Base-by-base conservation (phyloP, 202 grass and related monocot genomes). In the Elaeis oleifera region DNA sequence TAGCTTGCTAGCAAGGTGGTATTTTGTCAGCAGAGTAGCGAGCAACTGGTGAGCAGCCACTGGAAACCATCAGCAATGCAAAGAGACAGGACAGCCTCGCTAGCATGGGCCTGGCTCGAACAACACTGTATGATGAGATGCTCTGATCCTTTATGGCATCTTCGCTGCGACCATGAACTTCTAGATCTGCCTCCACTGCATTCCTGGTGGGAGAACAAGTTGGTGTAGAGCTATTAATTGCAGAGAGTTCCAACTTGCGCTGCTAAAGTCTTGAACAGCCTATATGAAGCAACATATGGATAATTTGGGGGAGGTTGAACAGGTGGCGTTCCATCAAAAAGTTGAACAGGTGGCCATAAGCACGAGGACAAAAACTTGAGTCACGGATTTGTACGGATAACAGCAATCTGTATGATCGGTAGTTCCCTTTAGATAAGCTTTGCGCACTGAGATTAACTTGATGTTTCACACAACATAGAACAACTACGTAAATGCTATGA, bases 211-310 rank as follows among this genome's bases (percentile, higher is more conserved):
- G 14, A 78, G 62, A 66, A 54, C 39, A 16, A 1, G 36, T 44
- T 44, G 1, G 13, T 23, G 54, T 21, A 2, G 48, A 67, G 73
- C 69, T 65, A n/a, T 63, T 59, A 15, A 32, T 36, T 69, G 50
- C 5, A 18, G 60, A 56, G 74, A 28, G 24, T 48, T 76, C 60
- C 6, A 55, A 16, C 5, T 70, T 83, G 60, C 60, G 78, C 61
- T 80, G 69, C 66, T 85, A 71, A 88, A 96, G 73, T 88, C 81
- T 71, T 90, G 51, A 57, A 96, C 91, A 11, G 61, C 84, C 87
- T 96, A 36, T 8, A 36, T 8, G 31, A 6, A 36, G 7, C 7
- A 36, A 36, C 31, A 36, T 36, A 36, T 36, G 7, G 5, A 36
- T 8, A 9, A 36, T 5, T 36, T 1, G 31, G 6, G 5, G 31